These are phyloP conservation scores for Debaryomyces nepalensis DNA, from an alignment of 1,139 yeast species.

Conservation along the genomic window DNA sequence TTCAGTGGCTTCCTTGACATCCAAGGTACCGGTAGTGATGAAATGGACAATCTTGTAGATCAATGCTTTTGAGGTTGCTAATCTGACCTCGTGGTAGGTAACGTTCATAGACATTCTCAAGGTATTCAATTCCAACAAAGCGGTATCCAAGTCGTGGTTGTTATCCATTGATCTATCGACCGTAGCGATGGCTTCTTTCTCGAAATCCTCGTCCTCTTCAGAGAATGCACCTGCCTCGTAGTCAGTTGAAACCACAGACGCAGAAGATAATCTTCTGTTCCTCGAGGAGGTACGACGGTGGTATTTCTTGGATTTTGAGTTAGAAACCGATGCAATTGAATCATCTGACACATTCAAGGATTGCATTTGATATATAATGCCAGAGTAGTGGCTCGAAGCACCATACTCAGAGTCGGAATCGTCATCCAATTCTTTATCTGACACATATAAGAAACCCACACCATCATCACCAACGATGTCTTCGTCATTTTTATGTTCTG, in stretches of 20 bases:
- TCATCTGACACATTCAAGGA: constrained; percentile 76
- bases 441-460: constrained; percentile 59
- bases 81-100: constrained; percentile 87
- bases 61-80: constrained; percentile 78
- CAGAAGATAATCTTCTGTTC: constrained; percentile 42
- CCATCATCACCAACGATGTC: constrained; percentile 64
- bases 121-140: constrained; percentile 88
- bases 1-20: constrained; percentile 72
- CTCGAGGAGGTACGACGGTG: constrained; percentile 27
- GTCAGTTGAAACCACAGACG: constrained; percentile 45
- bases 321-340: constrained; percentile 68
- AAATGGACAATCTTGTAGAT: constrained; percentile 70
- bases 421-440: constrained; percentile 49
- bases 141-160: constrained; percentile 92
- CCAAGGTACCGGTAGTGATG: constrained; percentile 74
- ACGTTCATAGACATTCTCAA: constrained; percentile 97
- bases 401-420: constrained; percentile 42
- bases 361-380: constrained; percentile 62
- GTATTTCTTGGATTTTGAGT: constrained; percentile 39
- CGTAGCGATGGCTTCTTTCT: constrained; percentile 90
- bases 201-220: constrained; percentile 74
- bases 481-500: constrained; percentile 27
- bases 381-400: constrained; percentile 33
- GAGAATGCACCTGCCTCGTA: constrained; percentile 42
- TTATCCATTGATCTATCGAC: constrained; percentile 89